Evolutionary conservation across 768 basidiomycete genomes (phyloP), one percentile per base, ranked within the genome.

Genomic region (Melanogaster broomeanus): DNA sequence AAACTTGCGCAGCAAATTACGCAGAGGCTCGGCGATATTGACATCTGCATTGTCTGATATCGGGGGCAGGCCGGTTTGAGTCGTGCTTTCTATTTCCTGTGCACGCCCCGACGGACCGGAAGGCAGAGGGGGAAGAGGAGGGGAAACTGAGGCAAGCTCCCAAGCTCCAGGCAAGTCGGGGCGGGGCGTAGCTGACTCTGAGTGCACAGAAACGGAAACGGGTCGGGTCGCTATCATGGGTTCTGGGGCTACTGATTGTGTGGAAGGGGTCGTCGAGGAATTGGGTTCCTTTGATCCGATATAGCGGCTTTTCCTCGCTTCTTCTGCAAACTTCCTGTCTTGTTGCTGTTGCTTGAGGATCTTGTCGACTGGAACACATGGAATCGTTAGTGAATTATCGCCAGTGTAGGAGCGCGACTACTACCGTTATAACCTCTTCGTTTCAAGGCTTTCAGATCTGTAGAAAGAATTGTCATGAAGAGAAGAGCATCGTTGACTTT

Each of bases 381-480:
- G 31, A 3, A 18, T 35, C 33, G 59, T 48, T 59, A 51, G 39
- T 38, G 5, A 11, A 10, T 11, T 61, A 44, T 57, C 59, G 43
- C 30, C 6, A 19, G 12, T 13, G 28, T 2, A 44, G 12, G 10
- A 51, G 33, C 35, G 28, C 38, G 9, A 40, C 12, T 61, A 74
- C 4, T 57, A 88, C 90, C 87, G 60, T 93, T 92, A 64, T 92
- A 95, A 6, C 93, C 94, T 56, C 93, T 76, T 34, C 93, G 75
- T 61, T 85, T 87, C 55, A 97, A 67, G 3, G 91, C 84, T 52
- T 83, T 80, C 35, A 98, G 71, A 57, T 95, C 92, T 0, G 95
- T 98, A 0, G 93, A 92, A 16, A 99, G 77, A 47, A 99, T 92
- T 0, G 94, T 97, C 82, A 92, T 90, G 58, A 98, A 87, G 8